These are phyloP conservation scores for Hibiscus tridactylites DNA, from an alignment of 345 rosid species.

Conservation along the genomic window DNA sequence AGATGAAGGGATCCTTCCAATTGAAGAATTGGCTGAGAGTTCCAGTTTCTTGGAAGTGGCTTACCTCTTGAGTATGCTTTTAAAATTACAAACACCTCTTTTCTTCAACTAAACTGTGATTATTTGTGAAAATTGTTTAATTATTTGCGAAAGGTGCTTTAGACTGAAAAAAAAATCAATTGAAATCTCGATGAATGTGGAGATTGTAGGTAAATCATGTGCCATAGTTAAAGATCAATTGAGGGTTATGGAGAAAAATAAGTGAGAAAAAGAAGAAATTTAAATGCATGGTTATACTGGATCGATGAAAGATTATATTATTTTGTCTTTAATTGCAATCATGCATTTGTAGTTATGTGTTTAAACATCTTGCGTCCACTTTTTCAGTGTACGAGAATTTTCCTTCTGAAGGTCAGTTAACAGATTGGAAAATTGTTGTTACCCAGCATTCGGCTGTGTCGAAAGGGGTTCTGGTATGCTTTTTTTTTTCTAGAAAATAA, in stretches of 20 bases:
- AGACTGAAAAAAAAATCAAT: neutral
- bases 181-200: neutral
- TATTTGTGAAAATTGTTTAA: neutral
- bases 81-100: neutral
- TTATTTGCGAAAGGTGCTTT: neutral
- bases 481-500: conserved; percentile 6
- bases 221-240: neutral
- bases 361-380: no score
- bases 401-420: conserved; percentile 68
- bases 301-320: neutral
- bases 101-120: neutral
- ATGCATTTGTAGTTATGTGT: no score
- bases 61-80: conserved; percentile 51
- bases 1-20: conserved; percentile 82
- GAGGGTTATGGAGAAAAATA: neutral
- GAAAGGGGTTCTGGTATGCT: conserved; percentile 66
- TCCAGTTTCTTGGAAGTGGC: conserved; percentile 71
- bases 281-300: neutral
- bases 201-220: neutral
- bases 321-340: neutral
- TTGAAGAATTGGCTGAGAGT: conserved; percentile 74
- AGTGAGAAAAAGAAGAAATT: neutral
- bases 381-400: conserved; percentile 69
- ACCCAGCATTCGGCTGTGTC: conserved; percentile 98
- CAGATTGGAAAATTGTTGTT: conserved; percentile 90